Conservation (phyloP, 345 rosid genomes). For the Kernera saxatilis region DNA sequence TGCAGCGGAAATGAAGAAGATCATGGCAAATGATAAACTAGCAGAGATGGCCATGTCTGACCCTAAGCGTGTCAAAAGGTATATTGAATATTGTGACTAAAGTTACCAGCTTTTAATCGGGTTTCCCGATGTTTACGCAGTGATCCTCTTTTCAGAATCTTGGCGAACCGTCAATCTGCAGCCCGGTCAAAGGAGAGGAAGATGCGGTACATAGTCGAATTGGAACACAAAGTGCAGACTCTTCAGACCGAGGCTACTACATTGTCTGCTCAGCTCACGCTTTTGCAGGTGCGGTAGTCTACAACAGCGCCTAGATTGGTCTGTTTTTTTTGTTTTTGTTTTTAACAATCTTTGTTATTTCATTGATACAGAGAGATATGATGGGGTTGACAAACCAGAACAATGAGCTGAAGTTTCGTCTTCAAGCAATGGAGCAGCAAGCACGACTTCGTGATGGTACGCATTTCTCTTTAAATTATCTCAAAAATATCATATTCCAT, state of each 20-base stretch:
- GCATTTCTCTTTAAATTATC: neutral
- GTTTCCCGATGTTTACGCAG: neutral
- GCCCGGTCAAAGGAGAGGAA: slow-evolving; percentile 97
- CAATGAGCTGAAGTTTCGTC: slow-evolving; percentile 89
- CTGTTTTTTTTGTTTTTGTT: neutral
- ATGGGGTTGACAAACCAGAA: slow-evolving; percentile 88
- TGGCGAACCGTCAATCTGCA: slow-evolving; percentile 93
- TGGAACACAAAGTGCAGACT: slow-evolving; percentile 97
- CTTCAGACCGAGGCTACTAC: slow-evolving; percentile 96
- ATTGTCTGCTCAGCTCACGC: slow-evolving; percentile 91
- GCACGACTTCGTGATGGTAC: slow-evolving; percentile 90
- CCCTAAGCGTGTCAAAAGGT: slow-evolving; percentile 93
- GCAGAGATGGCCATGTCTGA: slow-evolving; percentile 85
- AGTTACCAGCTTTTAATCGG: neutral
- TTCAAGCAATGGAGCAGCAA: slow-evolving; percentile 98
- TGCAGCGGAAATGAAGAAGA: slow-evolving; percentile 80
- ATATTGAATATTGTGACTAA: neutral
- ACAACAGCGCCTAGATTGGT: neutral
- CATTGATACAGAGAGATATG: slow-evolving; percentile 67
- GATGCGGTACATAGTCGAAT: slow-evolving; percentile 84
- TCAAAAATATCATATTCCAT: neutral
- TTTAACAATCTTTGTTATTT: neutral
- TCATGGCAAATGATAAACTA: slow-evolving; percentile 92
- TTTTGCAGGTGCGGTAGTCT: slow-evolving; percentile 54
- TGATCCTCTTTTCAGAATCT: slow-evolving; percentile 44